Evolutionary conservation across 225 moss, liverwort and hornwort species (phyloP).

Genomic region (Sphagnum contortum): DNA sequence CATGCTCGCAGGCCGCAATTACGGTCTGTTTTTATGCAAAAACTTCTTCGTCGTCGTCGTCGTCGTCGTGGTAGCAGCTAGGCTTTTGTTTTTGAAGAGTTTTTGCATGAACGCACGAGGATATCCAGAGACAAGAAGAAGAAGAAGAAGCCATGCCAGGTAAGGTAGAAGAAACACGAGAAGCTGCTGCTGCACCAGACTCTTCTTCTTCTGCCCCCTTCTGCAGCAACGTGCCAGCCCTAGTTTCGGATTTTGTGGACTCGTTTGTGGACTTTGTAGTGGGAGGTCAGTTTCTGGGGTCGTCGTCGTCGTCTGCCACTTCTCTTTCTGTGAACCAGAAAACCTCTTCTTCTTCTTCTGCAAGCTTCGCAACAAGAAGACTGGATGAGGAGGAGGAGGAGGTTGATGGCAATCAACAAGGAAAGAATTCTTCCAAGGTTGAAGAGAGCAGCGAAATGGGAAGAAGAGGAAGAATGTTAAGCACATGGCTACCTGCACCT

Average conservation of each 20-base stretch:
- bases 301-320: background rate
- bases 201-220: background rate
- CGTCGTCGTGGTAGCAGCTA: too few species aligned
- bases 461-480: background rate
- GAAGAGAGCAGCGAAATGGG: conserved; percentile 1
- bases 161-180: too few species aligned
- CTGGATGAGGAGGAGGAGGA: background rate
- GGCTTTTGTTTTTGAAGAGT: too few species aligned
- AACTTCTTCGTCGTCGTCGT: too few species aligned
- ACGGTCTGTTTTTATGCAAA: too few species aligned
- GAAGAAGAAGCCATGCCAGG: too few species aligned
- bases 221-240: conserved; percentile 49
- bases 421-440: background rate
- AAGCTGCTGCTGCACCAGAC: too few species aligned
- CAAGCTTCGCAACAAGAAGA: conserved; percentile 2
- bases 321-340: background rate
- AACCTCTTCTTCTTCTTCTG: too few species aligned
- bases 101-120: too few species aligned
- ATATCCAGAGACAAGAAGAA: too few species aligned
- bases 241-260: conserved; percentile 73
- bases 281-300: conserved; percentile 64
- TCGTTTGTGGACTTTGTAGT: conserved; percentile 75
- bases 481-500: conserved; percentile 53
- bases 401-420: too few species aligned
- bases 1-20: too few species aligned